A percentile compares a stretch with the other conserved stretches of the same genome.
These are phyloP conservation scores for Fusarium newnesense DNA, from an alignment of 2,329 filamentous ascomycete species.

Conservation along the genomic window DNA sequence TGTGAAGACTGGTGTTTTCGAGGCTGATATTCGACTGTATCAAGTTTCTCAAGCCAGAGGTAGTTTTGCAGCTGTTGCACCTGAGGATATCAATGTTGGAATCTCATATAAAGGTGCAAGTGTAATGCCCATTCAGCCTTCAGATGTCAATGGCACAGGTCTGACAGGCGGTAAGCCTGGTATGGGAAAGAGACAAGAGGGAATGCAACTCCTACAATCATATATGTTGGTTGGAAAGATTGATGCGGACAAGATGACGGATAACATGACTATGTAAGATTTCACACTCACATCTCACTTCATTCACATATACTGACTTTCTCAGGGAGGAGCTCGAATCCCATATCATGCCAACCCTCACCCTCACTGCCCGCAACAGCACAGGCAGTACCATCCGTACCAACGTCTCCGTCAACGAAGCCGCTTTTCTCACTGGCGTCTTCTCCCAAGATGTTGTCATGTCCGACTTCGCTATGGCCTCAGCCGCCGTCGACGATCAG, in stretches of 20 bases:
- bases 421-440: slow-evolving; percentile 76
- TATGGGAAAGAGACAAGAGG: slow-evolving; percentile 34
- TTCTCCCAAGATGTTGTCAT: slow-evolving; percentile 69
- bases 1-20: slow-evolving; percentile 74
- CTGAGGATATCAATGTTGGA: slow-evolving; percentile 64
- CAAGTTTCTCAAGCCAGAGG: slow-evolving; percentile 70
- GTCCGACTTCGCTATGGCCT: slow-evolving; percentile 61
- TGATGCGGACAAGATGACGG: slow-evolving; percentile 64
- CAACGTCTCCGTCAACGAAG: slow-evolving; percentile 75
- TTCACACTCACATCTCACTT: slow-evolving; percentile 23
- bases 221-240: slow-evolving; percentile 78
- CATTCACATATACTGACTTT: slow-evolving; percentile 15
- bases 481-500: slow-evolving; percentile 61
- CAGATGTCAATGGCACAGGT: slow-evolving; percentile 41
- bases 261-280: slow-evolving; percentile 70
- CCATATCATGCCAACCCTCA: slow-evolving; percentile 74
- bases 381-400: slow-evolving; percentile 66
- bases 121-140: slow-evolving; percentile 44
- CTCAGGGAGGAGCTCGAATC: slow-evolving; percentile 67
- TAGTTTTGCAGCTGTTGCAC: slow-evolving; percentile 62
- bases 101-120: slow-evolving; percentile 65
- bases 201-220: slow-evolving; percentile 64
- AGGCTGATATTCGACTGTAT: slow-evolving; percentile 81
- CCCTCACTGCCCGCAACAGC: slow-evolving; percentile 67
- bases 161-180: slow-evolving; percentile 33